phyloP scores from a whole-genome alignment of 345 rosid genomes.

The Sisymbrium altissimum region DNA sequence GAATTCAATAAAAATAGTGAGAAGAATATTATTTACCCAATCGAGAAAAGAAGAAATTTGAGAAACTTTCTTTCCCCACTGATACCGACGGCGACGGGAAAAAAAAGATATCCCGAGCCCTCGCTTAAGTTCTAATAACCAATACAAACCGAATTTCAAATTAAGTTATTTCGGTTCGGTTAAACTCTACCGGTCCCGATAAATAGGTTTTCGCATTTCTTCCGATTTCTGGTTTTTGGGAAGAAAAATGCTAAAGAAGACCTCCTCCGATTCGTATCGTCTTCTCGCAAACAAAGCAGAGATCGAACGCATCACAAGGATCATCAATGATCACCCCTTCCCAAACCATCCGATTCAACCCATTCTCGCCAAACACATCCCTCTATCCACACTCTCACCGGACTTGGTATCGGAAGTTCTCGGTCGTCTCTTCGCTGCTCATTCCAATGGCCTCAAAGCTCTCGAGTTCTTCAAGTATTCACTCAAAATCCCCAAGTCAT shows the following conservation, averaged over 20 bases:
- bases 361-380: conserved; percentile 41
- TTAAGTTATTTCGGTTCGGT: not conserved
- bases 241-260: conserved; percentile 21
- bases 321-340: conserved; percentile 75
- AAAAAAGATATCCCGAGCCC: not conserved
- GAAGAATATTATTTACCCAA: not conserved
- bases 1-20: not conserved
- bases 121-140: not conserved
- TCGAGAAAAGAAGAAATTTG: not conserved
- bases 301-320: conserved; percentile 48
- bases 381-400: conserved; percentile 36
- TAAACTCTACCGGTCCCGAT: not conserved
- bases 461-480: conserved; percentile 68
- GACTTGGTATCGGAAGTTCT: conserved; percentile 59
- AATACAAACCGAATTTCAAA: not conserved
- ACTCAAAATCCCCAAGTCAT: conserved; percentile 32
- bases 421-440: conserved; percentile 83
- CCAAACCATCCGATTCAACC: conserved; percentile 61
- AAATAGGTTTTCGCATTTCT: not conserved
- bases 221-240: not conserved
- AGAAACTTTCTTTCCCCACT: not conserved
- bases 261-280: conserved; percentile 13
- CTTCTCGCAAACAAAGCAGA: conserved; percentile 30
- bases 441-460: conserved; percentile 86
- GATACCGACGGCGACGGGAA: not conserved